Evolutionary conservation across 129 eudicot species (phyloP), one percentile per base, ranked within the genome.

Genomic region (Helichrysum umbraculigerum): DNA sequence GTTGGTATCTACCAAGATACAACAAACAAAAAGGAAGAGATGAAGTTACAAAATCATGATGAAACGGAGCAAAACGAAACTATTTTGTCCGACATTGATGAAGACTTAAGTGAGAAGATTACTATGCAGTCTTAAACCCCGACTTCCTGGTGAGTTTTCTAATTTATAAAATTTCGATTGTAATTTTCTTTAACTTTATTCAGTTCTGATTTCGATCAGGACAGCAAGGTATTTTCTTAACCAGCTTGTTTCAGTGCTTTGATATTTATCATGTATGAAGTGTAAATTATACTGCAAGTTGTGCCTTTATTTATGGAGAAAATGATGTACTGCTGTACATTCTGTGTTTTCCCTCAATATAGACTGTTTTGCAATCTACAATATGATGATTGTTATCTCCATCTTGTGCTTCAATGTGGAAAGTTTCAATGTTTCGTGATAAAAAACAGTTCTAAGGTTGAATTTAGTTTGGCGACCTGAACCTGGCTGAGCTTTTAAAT

Each of bases 241-340:
- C 73, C 76, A 83, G 79, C 67, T 74, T 68, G 76, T 41, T 76
- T 81, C 63, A 76, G 83, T 83, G 83, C 54, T 77, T 84, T 71
- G 83, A 66, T 83, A 84, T 47, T 76, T 79, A 81, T 86, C 19
- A 59, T 86, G 70, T 79, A 80, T 79, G 70, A 81, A 79, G 72
- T 83, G 88, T 86, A 88, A 84, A 82, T 88, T 86, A 68, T 76
- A 65, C 51, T 81, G 67, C 86, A 84, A 85, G 58, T 76, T 87
- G 79, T 81, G 66, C 30, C 52, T 34, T 73, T 86, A 66, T 65
- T 62, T 67, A 78, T 76, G 84, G 51, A 70, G 25, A 63, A 73
- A 78, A 70, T 57, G 83, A 83, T 86, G 44, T 77, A 16, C 60
- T n/a, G 60, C 19, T 57, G 25, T 57, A 57, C 25, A n/a, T 47